These are phyloP conservation scores for Chaetomium cochliodes DNA, from an alignment of 495 filamentous ascomycete genomes.

Conservation along the genomic window DNA sequence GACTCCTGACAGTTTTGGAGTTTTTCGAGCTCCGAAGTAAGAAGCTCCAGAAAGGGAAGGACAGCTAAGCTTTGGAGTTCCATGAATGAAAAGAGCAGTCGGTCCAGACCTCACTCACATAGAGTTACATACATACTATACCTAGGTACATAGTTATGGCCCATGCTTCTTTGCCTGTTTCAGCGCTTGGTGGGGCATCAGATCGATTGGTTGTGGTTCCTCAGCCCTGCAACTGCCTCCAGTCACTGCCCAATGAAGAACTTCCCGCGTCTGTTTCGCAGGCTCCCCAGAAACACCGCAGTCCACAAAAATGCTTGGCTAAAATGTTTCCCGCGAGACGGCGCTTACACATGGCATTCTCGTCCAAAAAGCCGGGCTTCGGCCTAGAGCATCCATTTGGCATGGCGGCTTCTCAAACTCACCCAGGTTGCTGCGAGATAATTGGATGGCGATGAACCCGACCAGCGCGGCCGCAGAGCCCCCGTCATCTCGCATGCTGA, in stretches of 20 bases:
- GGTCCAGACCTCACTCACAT: not conserved
- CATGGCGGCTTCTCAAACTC: not conserved
- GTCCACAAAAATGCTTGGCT: not conserved
- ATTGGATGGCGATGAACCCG: slow-evolving; percentile 11
- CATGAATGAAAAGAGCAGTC: not conserved
- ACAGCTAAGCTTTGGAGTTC: too few species aligned
- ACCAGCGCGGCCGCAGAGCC: slow-evolving; percentile 11
- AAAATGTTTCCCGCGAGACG: not conserved
- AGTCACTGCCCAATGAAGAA: slow-evolving; percentile 1
- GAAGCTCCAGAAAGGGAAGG: too few species aligned
- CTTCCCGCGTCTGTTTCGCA: slow-evolving; percentile 11
- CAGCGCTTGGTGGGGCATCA: not conserved
- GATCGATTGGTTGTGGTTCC: slow-evolving; percentile 1
- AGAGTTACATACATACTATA: too few species aligned
- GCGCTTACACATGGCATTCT: slow-evolving; percentile 11
- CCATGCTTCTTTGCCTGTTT: slow-evolving; percentile 8
- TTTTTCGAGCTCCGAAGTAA: too few species aligned
- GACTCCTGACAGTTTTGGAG: too few species aligned
- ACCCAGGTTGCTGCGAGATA: not conserved
- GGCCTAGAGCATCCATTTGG: not conserved
- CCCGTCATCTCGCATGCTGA: slow-evolving; percentile 14
- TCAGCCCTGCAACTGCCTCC: slow-evolving; percentile 1
- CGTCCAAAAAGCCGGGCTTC: not conserved
- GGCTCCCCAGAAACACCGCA: not conserved
- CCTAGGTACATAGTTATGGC: too few species aligned